Evolutionary conservation across 495 filamentous ascomycete species (phyloP).

Genomic region (Paragyromitra xinjiangensis): DNA sequence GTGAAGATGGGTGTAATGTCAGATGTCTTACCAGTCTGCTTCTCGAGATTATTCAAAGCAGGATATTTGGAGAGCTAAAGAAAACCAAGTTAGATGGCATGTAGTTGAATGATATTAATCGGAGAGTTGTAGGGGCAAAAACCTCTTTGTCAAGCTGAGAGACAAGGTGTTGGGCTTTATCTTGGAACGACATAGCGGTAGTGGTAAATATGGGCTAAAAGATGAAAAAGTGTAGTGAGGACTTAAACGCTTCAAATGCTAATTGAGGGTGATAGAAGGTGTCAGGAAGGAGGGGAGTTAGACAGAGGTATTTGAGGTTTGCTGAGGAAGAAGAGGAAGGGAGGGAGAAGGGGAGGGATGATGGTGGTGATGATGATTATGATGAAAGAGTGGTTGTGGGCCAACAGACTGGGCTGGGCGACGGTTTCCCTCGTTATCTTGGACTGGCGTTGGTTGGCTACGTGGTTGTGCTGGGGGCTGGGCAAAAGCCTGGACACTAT

Average conservation of each 20-base stretch:
- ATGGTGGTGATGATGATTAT: constrained; percentile 37
- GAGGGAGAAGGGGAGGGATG: constrained; percentile 21
- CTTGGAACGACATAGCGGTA: constrained; percentile 79
- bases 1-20: neutral
- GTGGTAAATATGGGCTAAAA: constrained; percentile 33
- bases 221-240: constrained; percentile 17
- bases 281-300: constrained; percentile 21
- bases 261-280: constrained; percentile 38
- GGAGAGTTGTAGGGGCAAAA: constrained; percentile 50
- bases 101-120: constrained; percentile 32
- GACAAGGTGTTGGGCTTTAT: constrained; percentile 86
- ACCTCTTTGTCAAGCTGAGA: constrained; percentile 98
- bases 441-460: constrained; percentile 47
- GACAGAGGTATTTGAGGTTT: constrained; percentile 47
- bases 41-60: constrained; percentile 93
- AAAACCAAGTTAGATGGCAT: constrained; percentile 21
- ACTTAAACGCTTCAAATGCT: neutral
- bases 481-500: constrained; percentile 25
- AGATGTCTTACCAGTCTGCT: constrained; percentile 72
- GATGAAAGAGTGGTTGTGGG: constrained; percentile 44
- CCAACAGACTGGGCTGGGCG: constrained; percentile 31
- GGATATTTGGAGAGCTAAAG: constrained; percentile 93
- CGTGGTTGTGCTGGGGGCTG: constrained; percentile 42
- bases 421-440: constrained; percentile 41
- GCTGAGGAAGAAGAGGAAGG: constrained; percentile 22